These are phyloP conservation scores for Beauveria australis DNA, from an alignment of 2,329 filamentous ascomycete species.

Conservation along the genomic window DNA sequence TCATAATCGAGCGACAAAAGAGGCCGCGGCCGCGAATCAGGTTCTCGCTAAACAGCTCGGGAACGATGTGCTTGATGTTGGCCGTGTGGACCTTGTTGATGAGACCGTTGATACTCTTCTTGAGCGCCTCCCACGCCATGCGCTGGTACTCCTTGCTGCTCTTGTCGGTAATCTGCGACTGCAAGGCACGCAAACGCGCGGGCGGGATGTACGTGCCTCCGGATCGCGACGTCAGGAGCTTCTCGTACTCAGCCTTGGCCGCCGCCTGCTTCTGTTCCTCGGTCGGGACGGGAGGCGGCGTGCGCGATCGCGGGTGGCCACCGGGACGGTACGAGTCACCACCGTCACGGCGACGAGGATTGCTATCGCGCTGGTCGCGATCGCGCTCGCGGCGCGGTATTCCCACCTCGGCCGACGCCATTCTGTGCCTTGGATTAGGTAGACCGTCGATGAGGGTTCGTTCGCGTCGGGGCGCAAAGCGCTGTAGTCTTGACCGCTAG, in stretches of 20 bases:
- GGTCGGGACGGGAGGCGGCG: constrained; percentile 39
- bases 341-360: constrained; percentile 26
- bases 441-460: neutral
- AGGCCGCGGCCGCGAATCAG: constrained; percentile 82
- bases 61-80: constrained; percentile 96
- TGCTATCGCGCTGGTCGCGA: constrained; percentile 17
- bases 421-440: constrained; percentile 16
- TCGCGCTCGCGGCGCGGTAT: constrained; percentile 32
- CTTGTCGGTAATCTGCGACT: constrained; percentile 96
- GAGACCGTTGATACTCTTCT: constrained; percentile 96
- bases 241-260: constrained; percentile 88
- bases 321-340: constrained; percentile 42
- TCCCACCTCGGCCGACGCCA: constrained; percentile 39
- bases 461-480: neutral
- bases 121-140: constrained; percentile 97
- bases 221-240: constrained; percentile 83
- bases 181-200: constrained; percentile 78
- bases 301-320: constrained; percentile 21
- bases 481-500: neutral
- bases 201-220: constrained; percentile 96
- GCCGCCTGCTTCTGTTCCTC: constrained; percentile 82
- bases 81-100: constrained; percentile 99
- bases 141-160: constrained; percentile 94
- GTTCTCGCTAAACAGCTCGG: constrained; percentile 93
- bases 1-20: constrained; percentile 96